Base-by-base conservation (phyloP, 2,329 filamentous ascomycete species). In the Colletotrichum tabaci region DNA sequence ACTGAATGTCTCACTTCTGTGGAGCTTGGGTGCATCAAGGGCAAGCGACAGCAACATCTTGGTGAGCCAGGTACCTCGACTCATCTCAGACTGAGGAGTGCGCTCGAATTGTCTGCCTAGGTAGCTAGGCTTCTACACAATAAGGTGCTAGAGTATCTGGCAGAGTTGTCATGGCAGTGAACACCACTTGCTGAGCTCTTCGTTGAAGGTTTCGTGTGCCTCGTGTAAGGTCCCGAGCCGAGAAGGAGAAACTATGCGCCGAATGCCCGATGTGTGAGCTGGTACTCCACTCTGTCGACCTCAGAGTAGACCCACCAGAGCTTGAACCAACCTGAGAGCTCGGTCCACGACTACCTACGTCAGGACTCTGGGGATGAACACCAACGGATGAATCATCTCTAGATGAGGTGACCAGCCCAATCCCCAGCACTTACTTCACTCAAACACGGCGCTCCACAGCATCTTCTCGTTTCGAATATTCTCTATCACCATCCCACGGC, bases 231-330 rank as follows among this genome's bases (percentile, higher is more conserved):
- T 42, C 30, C 21, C 8, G 60, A 18, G 10, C n/a, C 12, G 21
- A 23, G 42, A 50, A 52, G 67, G 67, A 71, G 67, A 71, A 71
- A 71, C 67, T 42, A 57, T 67, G 23, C 56, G 57, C 67, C 67
- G 67, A 67, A 49, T 40, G 40, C 42, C 67, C 62, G 62, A 61
- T 35, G 35, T 13, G 47, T 5, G 23, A 52, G 44, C 16, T 47
- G 35, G 35, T 38, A 38, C 62, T 47, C 61, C 67, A 55, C 62
- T 50, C 26, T 50, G 21, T 53, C 67, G 56, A 40, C 16, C 26
- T 38, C 49, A 63, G 40, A 9, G 35, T 50, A 42, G 68, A 60
- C 46, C 69, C 69, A 72, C 69, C 38, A 46, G 52, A 72, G 66
- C 69, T 72, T 52, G 26, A 47, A 53, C 55, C 26, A 42, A 16